Conservation (phyloP, 2,329 filamentous ascomycete genomes). For the Neurospora crassa region DNA sequence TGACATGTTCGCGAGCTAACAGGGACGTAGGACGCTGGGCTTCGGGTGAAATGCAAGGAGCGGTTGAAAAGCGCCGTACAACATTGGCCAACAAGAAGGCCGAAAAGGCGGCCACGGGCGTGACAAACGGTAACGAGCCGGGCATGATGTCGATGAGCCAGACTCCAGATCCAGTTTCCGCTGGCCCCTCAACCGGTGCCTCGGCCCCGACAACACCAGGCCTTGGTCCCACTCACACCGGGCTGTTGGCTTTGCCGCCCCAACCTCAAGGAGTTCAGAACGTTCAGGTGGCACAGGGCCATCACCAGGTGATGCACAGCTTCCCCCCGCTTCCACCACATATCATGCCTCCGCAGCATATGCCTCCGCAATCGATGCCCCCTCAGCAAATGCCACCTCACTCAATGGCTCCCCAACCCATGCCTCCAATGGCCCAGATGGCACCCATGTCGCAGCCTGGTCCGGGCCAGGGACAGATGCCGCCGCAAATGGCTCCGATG, state of each 20-base stretch:
- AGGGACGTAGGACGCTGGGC: constrained; percentile 17
- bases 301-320: background rate
- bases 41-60: constrained; percentile 19
- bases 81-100: constrained; percentile 19
- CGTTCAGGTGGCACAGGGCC: background rate
- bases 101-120: constrained; percentile 10
- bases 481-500: background rate
- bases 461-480: background rate
- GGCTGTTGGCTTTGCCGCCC: constrained; percentile 9
- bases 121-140: background rate
- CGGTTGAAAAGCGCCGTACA: constrained; percentile 18
- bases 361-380: background rate
- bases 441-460: background rate
- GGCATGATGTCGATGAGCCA: background rate
- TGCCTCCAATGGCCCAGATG: background rate
- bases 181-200: constrained; percentile 7
- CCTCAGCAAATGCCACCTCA: background rate
- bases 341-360: background rate
- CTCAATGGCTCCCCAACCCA: background rate
- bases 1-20: constrained; percentile 5
- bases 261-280: background rate
- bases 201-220: constrained; percentile 12
- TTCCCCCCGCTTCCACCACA: background rate
- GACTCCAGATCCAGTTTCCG: constrained; percentile 7
- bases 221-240: constrained; percentile 5